Base-by-base conservation (phyloP, 2,329 filamentous ascomycete species). In the Pyrenophora teres region DNA sequence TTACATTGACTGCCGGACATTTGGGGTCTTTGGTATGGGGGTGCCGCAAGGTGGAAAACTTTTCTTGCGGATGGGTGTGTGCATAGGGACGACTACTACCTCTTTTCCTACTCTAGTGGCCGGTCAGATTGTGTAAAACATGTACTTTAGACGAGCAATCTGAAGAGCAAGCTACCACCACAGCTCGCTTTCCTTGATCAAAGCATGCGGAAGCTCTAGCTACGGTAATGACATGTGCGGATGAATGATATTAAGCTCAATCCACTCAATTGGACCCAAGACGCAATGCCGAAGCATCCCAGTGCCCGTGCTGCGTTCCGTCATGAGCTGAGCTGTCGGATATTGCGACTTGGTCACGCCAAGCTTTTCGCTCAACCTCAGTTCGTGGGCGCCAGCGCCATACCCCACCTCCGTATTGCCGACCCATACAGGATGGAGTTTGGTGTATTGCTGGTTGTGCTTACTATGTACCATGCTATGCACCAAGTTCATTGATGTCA, bases 111-210 rank as follows among this genome's bases (percentile, higher is more conserved):
- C 61, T 68, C 63, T 71, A 72, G 69, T 72, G 69, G 69, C 69
- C 67, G 69, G 69, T 72, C 69, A 71, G 70, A 72, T 73, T 73
- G 70, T 72, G 70, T 73, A 73, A 73, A 73, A 73, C 70, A 73
- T 73, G 70, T 73, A 73, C 70, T 73, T 72, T 73, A 73, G 70
- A 73, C 64, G 66, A 68, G 62, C 69, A 72, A 73, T 72, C 69
- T 72, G 69, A 72, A 70, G 69, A 73, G 69, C 69, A 71, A 73
- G 63, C 64, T 72, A 70, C 69, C 69, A 70, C 66, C 68, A 68
- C 63, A 65, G 57, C 50, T 58, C 63, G 60, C 65, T 64, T 61
- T 60, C 57, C 52, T 58, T 62, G 52, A 59, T 59, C 60, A 64
- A 56, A 46, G 49, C 42, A 35, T 59, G 54, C 45, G 56, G 61